These are phyloP conservation scores for Phytopythium delawarense DNA, from an alignment of 352 stramenopile species.

Conservation along the genomic window DNA sequence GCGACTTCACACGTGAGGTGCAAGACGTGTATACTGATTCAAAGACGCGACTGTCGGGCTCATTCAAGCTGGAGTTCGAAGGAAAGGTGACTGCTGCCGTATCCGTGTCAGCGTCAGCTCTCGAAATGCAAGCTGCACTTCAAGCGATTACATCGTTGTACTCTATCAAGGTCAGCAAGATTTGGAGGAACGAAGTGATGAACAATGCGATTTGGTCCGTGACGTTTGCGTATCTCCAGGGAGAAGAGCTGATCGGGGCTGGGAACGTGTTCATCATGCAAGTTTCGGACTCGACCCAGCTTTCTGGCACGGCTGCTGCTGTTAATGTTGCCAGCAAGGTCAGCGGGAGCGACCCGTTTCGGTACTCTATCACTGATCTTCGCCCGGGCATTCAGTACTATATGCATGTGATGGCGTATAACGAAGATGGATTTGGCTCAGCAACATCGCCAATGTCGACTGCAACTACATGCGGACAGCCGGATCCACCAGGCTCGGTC, in stretches of 20 bases:
- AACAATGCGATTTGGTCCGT: slow-evolving; percentile 89
- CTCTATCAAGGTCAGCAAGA: slow-evolving; percentile 73
- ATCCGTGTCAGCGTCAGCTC: slow-evolving; percentile 57
- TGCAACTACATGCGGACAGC: slow-evolving; percentile 52
- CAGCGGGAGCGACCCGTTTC: slow-evolving; percentile 90
- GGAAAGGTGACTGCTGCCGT: slow-evolving; percentile 78
- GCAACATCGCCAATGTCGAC: slow-evolving; percentile 53
- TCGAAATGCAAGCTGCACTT: slow-evolving; percentile 83
- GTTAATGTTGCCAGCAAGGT: slow-evolving; percentile 80
- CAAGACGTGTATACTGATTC: slow-evolving; percentile 87
- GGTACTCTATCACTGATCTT: slow-evolving; percentile 53
- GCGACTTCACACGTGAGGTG: slow-evolving; percentile 93
- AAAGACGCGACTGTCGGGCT: slow-evolving; percentile 49
- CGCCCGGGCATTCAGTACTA: slow-evolving; percentile 58
- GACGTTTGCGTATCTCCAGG: slow-evolving; percentile 91
- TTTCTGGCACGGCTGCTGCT: slow-evolving; percentile 58
- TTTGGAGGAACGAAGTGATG: slow-evolving; percentile 25
- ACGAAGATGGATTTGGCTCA: slow-evolving; percentile 47
- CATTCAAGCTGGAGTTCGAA: slow-evolving; percentile 90
- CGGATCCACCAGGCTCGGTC: slow-evolving; percentile 36
- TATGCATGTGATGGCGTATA: slow-evolving; percentile 82
- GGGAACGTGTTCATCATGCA: slow-evolving; percentile 87
- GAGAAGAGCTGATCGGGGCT: slow-evolving; percentile 90
- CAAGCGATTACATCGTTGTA: slow-evolving; percentile 81
- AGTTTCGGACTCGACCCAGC: slow-evolving; percentile 30